Percentiles rank a stretch among this genome's conserved stretches.
phyloP scores from a whole-genome alignment of 208 protist species.

The Trypanosoma lewisi region DNA sequence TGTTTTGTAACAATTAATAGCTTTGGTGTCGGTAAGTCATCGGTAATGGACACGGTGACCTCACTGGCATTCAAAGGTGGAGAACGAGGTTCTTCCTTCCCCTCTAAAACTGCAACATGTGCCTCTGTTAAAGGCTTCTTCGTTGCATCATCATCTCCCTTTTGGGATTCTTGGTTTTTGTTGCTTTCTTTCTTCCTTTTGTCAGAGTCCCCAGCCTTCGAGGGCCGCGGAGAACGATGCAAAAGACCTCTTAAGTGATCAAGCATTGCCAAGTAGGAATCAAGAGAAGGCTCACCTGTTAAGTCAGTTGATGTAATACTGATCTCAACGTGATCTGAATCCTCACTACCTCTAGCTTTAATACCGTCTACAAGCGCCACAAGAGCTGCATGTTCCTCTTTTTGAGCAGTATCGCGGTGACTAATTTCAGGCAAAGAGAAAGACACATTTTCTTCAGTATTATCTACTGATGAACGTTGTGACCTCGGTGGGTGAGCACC shows the following conservation, averaged over 20 bases:
- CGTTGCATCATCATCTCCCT: not conserved
- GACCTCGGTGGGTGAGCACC: not conserved
- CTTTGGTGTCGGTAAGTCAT: slow-evolving; percentile 6
- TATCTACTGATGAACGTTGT: not conserved
- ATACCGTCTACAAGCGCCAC: not conserved
- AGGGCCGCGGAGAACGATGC: slow-evolving; percentile 8
- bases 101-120: not conserved
- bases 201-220: not conserved
- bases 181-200: not conserved
- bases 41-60: not conserved
- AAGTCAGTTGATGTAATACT: slow-evolving; percentile 4
- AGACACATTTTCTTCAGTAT: not conserved
- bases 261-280: slow-evolving; percentile 80
- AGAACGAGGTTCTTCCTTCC: not conserved
- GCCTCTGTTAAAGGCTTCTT: not conserved
- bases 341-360: not conserved
- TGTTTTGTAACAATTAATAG: not conserved
- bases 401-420: not conserved
- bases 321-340: not conserved
- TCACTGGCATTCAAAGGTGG: not conserved
- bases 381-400: slow-evolving; percentile 3
- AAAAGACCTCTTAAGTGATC: slow-evolving; percentile 78
- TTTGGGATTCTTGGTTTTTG: not conserved
- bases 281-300: slow-evolving; percentile 32
- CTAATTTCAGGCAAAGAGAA: not conserved